phyloP scores from a whole-genome alignment of 805 yeast genomes.

The Wickerhamomyces silvicola region DNA sequence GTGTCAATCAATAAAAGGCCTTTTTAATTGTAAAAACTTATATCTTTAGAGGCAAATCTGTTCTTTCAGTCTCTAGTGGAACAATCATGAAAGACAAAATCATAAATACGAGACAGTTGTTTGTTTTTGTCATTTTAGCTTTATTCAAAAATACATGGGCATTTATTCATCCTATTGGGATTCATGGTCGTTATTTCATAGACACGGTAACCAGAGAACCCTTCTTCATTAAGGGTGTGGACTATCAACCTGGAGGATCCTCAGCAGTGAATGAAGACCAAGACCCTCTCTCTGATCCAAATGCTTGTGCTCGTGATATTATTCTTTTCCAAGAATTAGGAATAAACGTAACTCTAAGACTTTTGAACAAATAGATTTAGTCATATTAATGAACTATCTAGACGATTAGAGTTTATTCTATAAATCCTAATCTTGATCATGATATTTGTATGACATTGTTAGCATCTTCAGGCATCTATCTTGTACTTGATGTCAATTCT shows the following conservation, averaged over 20 bases:
- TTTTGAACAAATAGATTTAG: slow-evolving; percentile 68
- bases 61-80: no score
- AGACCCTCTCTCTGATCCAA: slow-evolving; percentile 76
- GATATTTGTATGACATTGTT: slow-evolving; percentile 87
- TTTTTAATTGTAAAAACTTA: no score
- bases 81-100: neutral
- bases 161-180: slow-evolving; percentile 57
- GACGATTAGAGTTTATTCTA: slow-evolving; percentile 80
- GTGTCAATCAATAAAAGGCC: no score
- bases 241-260: slow-evolving; percentile 95
- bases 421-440: slow-evolving; percentile 77
- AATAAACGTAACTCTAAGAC: slow-evolving; percentile 44
- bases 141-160: slow-evolving; percentile 9
- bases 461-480: slow-evolving; percentile 88
- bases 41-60: no score
- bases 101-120: neutral
- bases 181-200: slow-evolving; percentile 65
- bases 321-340: slow-evolving; percentile 76
- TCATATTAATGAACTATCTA: slow-evolving; percentile 34
- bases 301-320: slow-evolving; percentile 75
- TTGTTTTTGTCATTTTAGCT: neutral
- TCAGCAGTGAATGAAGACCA: slow-evolving; percentile 49
- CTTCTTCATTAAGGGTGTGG: slow-evolving; percentile 81
- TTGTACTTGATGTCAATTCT: slow-evolving; percentile 86
- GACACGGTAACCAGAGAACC: slow-evolving; percentile 72